A percentile compares a stretch with the other conserved stretches of the same genome.
Conservation (phyloP, 2,329 filamentous ascomycete species). For the Aspergillus sergii region DNA sequence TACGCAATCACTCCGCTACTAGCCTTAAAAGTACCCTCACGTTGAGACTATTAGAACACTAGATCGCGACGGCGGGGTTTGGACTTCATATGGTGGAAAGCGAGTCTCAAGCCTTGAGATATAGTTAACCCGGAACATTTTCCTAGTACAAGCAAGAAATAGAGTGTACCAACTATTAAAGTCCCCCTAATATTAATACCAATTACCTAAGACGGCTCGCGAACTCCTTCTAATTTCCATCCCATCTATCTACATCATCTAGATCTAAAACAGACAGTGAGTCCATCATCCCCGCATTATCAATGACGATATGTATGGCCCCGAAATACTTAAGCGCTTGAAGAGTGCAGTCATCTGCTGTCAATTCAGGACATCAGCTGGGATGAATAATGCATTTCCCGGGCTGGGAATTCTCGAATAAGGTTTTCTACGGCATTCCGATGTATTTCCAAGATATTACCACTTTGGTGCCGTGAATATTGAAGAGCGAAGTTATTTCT, state of each 20-base stretch:
- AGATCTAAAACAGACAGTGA: slow-evolving; percentile 31
- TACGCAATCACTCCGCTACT: slow-evolving; percentile 48
- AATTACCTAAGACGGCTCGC: slow-evolving; percentile 33
- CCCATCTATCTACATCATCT: slow-evolving; percentile 22
- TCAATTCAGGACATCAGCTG: slow-evolving; percentile 43
- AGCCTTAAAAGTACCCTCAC: slow-evolving; percentile 44
- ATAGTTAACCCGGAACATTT: neutral
- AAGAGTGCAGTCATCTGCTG: slow-evolving; percentile 39
- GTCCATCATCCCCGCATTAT: slow-evolving; percentile 47
- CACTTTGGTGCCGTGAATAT: slow-evolving; percentile 41
- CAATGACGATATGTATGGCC: slow-evolving; percentile 43
- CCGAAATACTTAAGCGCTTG: slow-evolving; percentile 35
- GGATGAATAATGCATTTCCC: slow-evolving; percentile 30
- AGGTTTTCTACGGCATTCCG: slow-evolving; percentile 1
- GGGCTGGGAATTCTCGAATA: slow-evolving; percentile 15
- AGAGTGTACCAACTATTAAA: slow-evolving; percentile 39
- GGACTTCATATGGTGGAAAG: slow-evolving; percentile 29
- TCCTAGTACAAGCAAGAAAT: neutral
- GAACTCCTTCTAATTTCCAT: slow-evolving; percentile 23
- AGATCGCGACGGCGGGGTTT: slow-evolving; percentile 33
- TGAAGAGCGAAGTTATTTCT: slow-evolving; percentile 41
- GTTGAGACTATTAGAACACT: slow-evolving; percentile 46
- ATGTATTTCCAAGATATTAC: slow-evolving; percentile 33
- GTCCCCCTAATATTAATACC: slow-evolving; percentile 51
- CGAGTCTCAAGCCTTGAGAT: slow-evolving; percentile 34